Conservation (phyloP, 768 basidiomycete genomes). For the Sporobolomyces roseus region DNA sequence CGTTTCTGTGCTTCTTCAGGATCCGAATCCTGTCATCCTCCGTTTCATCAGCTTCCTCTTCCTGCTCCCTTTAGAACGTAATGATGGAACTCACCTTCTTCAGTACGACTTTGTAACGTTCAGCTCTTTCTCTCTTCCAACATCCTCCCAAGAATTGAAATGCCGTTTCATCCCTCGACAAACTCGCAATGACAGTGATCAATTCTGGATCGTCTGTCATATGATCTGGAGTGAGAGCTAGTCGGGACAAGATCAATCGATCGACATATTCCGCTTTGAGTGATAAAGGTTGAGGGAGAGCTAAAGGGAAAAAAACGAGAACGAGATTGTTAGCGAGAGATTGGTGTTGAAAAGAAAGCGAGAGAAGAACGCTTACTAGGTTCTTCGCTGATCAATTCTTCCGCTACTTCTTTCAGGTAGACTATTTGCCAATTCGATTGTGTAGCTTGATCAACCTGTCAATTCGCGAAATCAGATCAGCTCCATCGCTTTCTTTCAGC, state of each 20-base stretch:
- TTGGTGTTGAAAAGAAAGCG: neutral
- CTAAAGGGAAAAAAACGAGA: neutral
- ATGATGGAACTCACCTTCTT: conserved; percentile 58
- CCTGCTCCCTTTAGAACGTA: neutral
- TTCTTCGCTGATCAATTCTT: conserved; percentile 65
- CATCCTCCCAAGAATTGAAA: conserved; percentile 86
- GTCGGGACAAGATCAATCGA: conserved; percentile 72
- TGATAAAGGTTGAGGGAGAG: conserved; percentile 34
- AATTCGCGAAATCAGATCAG: neutral
- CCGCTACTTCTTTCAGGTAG: conserved; percentile 73
- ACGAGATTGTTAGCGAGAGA: no score
- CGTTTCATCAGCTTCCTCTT: neutral
- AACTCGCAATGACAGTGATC: conserved; percentile 56
- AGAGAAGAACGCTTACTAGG: conserved; percentile 16
- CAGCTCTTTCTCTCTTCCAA: conserved; percentile 74
- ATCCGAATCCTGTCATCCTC: conserved; percentile 17
- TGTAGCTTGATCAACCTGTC: conserved; percentile 60
- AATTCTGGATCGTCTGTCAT: conserved; percentile 52
- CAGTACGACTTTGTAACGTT: conserved; percentile 50
- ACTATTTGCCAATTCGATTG: conserved; percentile 64
- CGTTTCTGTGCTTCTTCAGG: conserved; percentile 55
- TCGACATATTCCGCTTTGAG: conserved; percentile 61
- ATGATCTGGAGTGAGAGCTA: conserved; percentile 60
- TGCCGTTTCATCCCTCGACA: conserved; percentile 71
- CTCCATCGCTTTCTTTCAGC: no score